A percentile compares a stretch with the other conserved stretches of the same genome.
Evolutionary conservation across 495 filamentous ascomycete genomes (phyloP).

Genomic region (Platismatia glauca): DNA sequence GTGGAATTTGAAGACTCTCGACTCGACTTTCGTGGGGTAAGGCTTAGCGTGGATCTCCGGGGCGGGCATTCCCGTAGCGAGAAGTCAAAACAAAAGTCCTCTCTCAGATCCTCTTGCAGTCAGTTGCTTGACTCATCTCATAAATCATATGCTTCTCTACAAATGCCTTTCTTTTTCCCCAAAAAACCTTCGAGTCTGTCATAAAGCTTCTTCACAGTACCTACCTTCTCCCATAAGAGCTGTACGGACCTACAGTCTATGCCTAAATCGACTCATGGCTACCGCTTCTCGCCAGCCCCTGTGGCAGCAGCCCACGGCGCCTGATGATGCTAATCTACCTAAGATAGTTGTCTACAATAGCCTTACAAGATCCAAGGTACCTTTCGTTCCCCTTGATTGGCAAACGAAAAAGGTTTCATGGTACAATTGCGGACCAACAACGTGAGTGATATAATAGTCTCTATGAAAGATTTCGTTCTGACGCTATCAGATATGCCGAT

Average conservation of each 20-base stretch:
- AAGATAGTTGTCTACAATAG: slow-evolving; percentile 62
- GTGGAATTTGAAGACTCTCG: too few relatives aligned
- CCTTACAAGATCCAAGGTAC: slow-evolving; percentile 59
- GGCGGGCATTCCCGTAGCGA: slow-evolving; percentile 5
- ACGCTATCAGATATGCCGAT: slow-evolving; percentile 39
- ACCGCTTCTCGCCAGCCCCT: slow-evolving; percentile 40
- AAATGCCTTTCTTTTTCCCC: not conserved
- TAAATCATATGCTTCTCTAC: not conserved
- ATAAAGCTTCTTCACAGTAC: too few relatives aligned
- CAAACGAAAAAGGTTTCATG: slow-evolving; percentile 62
- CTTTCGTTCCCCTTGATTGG: slow-evolving; percentile 66
- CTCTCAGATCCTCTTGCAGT: not conserved
- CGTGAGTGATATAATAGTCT: slow-evolving; percentile 42
- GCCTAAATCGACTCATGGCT: slow-evolving; percentile 14
- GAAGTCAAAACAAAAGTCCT: not conserved
- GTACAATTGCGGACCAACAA: slow-evolving; percentile 90
- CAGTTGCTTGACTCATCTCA: slow-evolving; percentile 1
- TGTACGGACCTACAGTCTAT: not conserved
- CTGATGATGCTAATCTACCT: slow-evolving; percentile 31
- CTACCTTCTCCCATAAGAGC: too few relatives aligned
- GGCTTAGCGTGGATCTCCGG: slow-evolving; percentile 2
- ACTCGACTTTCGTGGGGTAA: slow-evolving; percentile 1
- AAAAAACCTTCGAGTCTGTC: not conserved
- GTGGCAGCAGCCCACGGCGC: slow-evolving; percentile 37
- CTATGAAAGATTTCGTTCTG: not conserved